phyloP scores from a whole-genome alignment of 2,329 filamentous ascomycete species.

The Incumbomyces lentus region DNA sequence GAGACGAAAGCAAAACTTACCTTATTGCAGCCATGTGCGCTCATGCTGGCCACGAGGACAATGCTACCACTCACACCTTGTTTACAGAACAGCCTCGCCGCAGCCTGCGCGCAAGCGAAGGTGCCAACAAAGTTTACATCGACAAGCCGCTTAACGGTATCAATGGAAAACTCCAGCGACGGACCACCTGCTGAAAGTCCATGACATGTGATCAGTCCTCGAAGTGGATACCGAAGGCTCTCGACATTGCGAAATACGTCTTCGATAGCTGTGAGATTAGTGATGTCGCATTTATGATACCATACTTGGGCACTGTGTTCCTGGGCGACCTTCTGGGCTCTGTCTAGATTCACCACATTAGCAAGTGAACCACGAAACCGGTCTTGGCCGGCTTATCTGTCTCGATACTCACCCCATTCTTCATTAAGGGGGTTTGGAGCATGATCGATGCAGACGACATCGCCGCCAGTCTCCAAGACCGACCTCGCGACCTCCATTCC shows the following conservation, averaged over 20 bases:
- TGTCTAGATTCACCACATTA: too few species aligned
- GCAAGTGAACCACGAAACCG: too few species aligned
- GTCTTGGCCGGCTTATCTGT: too few species aligned
- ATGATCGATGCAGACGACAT: slow-evolving; percentile 26
- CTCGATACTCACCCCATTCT: not conserved
- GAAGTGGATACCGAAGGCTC: slow-evolving; percentile 5
- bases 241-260: not conserved
- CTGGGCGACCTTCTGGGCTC: not conserved
- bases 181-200: slow-evolving; percentile 5
- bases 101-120: slow-evolving; percentile 47
- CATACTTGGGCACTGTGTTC: not conserved
- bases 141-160: slow-evolving; percentile 49
- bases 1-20: not conserved
- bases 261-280: not conserved
- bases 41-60: slow-evolving; percentile 25
- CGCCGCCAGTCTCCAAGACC: slow-evolving; percentile 26
- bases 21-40: slow-evolving; percentile 21
- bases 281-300: slow-evolving; percentile 3
- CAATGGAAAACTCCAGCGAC: slow-evolving; percentile 42
- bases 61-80: slow-evolving; percentile 21
- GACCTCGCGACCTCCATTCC: slow-evolving; percentile 16
- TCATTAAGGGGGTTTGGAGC: slow-evolving; percentile 8
- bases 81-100: slow-evolving; percentile 40
- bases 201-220: slow-evolving; percentile 10
- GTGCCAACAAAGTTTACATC: slow-evolving; percentile 56